A percentile compares a stretch with the other conserved stretches of the same genome.
Evolutionary conservation across 176 grass and related monocot genomes (phyloP).

Genomic region (Luzula sylvatica): DNA sequence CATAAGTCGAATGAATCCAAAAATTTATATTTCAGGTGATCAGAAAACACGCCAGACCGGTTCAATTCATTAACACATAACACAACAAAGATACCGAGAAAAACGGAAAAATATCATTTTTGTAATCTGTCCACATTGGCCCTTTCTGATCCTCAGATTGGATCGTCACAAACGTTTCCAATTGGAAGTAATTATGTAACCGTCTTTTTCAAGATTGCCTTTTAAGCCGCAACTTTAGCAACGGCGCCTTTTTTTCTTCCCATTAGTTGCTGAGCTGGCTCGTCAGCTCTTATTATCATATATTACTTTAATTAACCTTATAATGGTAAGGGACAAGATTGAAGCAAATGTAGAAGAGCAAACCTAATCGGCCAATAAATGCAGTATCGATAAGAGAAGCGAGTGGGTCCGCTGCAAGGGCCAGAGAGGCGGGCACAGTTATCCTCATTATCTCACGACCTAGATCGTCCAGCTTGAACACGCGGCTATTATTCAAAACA

Average conservation of each 20-base stretch:
- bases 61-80: neutral
- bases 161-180: too few species aligned
- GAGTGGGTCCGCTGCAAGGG: slow-evolving; percentile 79
- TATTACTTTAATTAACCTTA: neutral
- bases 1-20: neutral
- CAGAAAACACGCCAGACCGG: neutral
- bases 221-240: too few species aligned
- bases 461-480: slow-evolving; percentile 85
- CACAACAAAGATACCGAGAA: neutral
- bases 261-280: neutral
- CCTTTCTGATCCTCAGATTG: too few species aligned
- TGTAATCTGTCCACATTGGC: too few species aligned
- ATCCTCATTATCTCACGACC: slow-evolving; percentile 70
- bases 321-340: neutral
- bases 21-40: neutral
- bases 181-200: too few species aligned
- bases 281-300: neutral
- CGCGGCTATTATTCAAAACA: slow-evolving; percentile 28
- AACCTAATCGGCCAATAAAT: slow-evolving; percentile 94
- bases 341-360: neutral
- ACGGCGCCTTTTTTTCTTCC: too few species aligned
- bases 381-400: slow-evolving; percentile 89
- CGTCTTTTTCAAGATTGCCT: too few species aligned
- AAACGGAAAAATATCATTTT: neutral
- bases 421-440: slow-evolving; percentile 73